Conservation (phyloP, 768 basidiomycete genomes). For the Mrakia frigida region DNA sequence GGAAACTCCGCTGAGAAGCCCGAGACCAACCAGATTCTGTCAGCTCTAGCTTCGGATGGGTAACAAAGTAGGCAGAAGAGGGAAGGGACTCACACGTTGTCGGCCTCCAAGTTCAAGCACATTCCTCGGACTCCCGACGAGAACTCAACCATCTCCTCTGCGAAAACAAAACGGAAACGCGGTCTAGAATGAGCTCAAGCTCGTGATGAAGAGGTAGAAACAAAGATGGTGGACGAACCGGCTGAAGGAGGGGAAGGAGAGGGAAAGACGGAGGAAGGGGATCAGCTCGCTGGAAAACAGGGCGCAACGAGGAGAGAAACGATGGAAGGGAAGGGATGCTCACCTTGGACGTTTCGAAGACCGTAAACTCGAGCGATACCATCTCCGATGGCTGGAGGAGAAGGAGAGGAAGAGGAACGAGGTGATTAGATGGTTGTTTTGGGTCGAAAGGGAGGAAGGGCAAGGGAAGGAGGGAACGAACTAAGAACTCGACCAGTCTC, state of each 20-base stretch:
- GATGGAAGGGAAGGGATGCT: constrained; percentile 33
- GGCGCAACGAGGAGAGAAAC: not conserved
- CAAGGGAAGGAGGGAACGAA: constrained; percentile 50
- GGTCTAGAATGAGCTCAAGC: not conserved
- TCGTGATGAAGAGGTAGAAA: not conserved
- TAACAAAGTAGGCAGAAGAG: not conserved
- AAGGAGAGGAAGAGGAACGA: not conserved
- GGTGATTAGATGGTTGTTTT: not conserved
- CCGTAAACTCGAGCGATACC: constrained; percentile 92
- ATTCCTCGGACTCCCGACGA: constrained; percentile 99
- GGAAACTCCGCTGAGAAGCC: constrained; percentile 86
- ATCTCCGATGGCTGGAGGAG: constrained; percentile 81
- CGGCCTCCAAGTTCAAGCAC: constrained; percentile 99
- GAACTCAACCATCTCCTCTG: constrained; percentile 99
- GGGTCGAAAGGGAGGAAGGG: constrained; percentile 37
- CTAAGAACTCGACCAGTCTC: constrained; percentile 99
- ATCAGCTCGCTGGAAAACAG: not conserved
- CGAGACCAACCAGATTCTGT: not conserved
- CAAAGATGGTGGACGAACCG: constrained; percentile 2
- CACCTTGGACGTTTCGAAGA: constrained; percentile 96
- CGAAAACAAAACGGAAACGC: constrained; percentile 36
- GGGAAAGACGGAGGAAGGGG: not conserved
- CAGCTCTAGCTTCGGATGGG: not conserved
- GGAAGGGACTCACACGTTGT: constrained; percentile 43
- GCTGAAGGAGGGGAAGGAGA: not conserved